These are phyloP conservation scores for Agaricus subrufescens DNA, from an alignment of 768 basidiomycete genomes.

Conservation along the genomic window DNA sequence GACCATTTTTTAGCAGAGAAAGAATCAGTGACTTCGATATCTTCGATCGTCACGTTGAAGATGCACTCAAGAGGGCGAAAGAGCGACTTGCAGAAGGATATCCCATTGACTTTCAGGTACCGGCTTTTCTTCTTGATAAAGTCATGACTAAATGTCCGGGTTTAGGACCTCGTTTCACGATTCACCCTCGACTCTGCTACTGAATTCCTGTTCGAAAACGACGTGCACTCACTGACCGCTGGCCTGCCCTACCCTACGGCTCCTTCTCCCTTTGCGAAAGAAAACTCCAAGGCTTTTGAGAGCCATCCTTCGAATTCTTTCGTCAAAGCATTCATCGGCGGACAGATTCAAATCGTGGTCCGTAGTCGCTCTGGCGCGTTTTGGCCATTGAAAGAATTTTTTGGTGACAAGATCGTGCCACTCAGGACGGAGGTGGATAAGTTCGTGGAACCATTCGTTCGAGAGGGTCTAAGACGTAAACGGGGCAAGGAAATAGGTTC, in stretches of 20 bases:
- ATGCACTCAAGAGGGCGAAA: constrained; percentile 38
- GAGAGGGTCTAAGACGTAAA: constrained; percentile 36
- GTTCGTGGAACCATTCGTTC: constrained; percentile 48
- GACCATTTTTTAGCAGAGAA: too few species aligned
- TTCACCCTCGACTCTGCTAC: constrained; percentile 65
- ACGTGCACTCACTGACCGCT: constrained; percentile 44
- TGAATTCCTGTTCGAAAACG: constrained; percentile 53
- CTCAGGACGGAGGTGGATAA: constrained; percentile 39
- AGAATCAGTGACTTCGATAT: constrained; percentile 55
- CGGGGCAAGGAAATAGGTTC: constrained; percentile 6
- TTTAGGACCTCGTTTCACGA: constrained; percentile 36
- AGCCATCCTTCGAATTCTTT: constrained; percentile 29
- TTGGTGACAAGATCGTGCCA: constrained; percentile 37
- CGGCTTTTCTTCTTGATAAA: not conserved
- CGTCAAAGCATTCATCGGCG: constrained; percentile 40
- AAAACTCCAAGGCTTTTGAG: constrained; percentile 5
- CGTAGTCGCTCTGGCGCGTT: constrained; percentile 11
- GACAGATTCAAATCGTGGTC: constrained; percentile 24
- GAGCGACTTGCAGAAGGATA: constrained; percentile 39
- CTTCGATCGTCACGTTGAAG: constrained; percentile 50
- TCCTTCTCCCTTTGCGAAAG: constrained; percentile 7
- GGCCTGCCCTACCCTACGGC: constrained; percentile 42
- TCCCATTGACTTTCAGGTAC: constrained; percentile 58
- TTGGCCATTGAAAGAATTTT: constrained; percentile 54
- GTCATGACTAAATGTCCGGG: not conserved